Evolutionary conservation across 441 rosid species (phyloP), one percentile per base, ranked within the genome.

Genomic region (Corymbia calophylla): DNA sequence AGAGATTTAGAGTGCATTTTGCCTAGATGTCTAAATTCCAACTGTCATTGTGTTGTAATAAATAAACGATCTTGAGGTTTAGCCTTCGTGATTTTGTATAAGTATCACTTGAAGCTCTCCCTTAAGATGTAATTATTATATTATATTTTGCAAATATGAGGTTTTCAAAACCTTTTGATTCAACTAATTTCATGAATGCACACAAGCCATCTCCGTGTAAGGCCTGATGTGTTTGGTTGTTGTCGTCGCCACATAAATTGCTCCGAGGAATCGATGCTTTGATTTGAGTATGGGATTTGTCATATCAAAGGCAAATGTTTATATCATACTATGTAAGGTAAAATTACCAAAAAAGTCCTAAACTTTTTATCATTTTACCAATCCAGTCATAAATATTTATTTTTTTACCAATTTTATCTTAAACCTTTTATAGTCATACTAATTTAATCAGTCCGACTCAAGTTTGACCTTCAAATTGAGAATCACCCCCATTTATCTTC

Each of bases 211-310:
- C 73, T n/a, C 19, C 35, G 2, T n/a, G 73, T 29, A n/a, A 64
- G 70, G 73, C 73, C n/a, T 64, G 10, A n/a, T 64, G 3, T 64
- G n/a, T 4, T 64, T 12, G 73, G 73, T 64, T 64, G 8, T 1
- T 4, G 32, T n/a, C 32, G 1, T n/a, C 0, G 13, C 39, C 35
- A n/a, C 3, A 0, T 0, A 64, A n/a, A 64, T n/a, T 64, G n/a
- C 35, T 64, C 21, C 18, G 5, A 8, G 21, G n/a, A n/a, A 32
- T 2, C 35, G 5, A n/a, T 19, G 4, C 73, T 15, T 64, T n/a
- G 39, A 64, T n/a, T 64, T 8, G 21, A 64, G 73, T n/a, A 64
- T 25, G 39, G 32, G 32, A 64, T 2, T 64, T 15, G 21, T n/a
- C 18, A 19, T n/a, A 8, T n/a, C 73, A 16, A 64, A 15, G 19